Evolutionary conservation across 1,284 basidiomycete species (phyloP), one percentile per base, ranked within the genome.

Genomic region (Ustilago tritici): DNA sequence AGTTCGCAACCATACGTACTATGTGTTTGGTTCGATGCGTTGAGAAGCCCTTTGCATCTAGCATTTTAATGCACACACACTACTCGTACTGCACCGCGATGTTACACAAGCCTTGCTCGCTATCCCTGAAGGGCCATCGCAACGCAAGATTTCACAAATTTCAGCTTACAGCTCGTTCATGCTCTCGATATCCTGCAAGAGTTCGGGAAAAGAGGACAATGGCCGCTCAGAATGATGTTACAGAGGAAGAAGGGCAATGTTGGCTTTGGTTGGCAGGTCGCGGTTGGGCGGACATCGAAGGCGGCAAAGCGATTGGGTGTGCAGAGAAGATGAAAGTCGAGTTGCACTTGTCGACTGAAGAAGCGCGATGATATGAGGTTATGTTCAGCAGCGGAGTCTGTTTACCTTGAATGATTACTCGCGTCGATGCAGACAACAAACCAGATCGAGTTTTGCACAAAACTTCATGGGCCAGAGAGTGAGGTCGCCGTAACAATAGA

Each of bases 11-110:
- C 35, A 4, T 8, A 55, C 1, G 23, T 1, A 23, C 23, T 23
- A 23, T 23, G 23, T 49, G 46, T 49, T 40, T 55, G 43, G 4
- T 49, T 47, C 28, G 43, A 59, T 35, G 46, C 57, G 38, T 23
- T 28, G 36, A 15, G 35, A 34, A 57, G 17, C 56, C 17, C 53
- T 55, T 55, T 55, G 35, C 32, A 38, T 28, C 32, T 12, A 31
- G 32, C 50, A 53, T 35, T 34, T 35, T 53, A 32, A 32, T 32
- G 6, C 31, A 17, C 12, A 41, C 40, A 23, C 23, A 23, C 23
- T 23, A 41, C 40, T 41, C 12, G 40, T 41, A 41, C 40, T 15
- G 15, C 40, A 41, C 10, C 40, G 40, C 40, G 5, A 6, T 17
- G 12, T 41, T 41, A 23, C 23, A 23, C 23, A 23, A 23, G 23